Evolutionary conservation across 1,284 basidiomycete species (phyloP).

Genomic region (Thecaphora thlaspeos): DNA sequence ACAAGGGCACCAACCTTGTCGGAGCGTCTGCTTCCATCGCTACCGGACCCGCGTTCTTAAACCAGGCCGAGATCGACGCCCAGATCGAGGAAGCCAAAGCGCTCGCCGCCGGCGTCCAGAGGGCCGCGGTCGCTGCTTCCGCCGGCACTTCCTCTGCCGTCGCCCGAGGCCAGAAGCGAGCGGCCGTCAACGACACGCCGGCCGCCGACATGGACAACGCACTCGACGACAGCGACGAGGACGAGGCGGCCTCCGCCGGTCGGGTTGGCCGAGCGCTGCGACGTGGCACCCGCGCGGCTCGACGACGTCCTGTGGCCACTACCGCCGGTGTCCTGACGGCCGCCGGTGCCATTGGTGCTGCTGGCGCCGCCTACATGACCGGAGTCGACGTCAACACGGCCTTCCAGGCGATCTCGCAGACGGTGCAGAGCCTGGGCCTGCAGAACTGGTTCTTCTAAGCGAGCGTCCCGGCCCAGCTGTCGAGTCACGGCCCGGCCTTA

Average conservation of each 20-base stretch:
- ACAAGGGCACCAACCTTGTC: too few relatives aligned
- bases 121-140: slow-evolving; percentile 9
- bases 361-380: slow-evolving; percentile 46
- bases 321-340: slow-evolving; percentile 47
- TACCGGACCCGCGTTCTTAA: slow-evolving; percentile 20
- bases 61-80: slow-evolving; percentile 47
- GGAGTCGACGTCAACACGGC: slow-evolving; percentile 41
- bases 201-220: slow-evolving; percentile 23
- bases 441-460: slow-evolving; percentile 14
- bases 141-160: slow-evolving; percentile 1
- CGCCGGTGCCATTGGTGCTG: slow-evolving; percentile 48
- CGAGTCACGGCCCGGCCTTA: too few relatives aligned
- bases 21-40: too few relatives aligned
- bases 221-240: slow-evolving; percentile 42
- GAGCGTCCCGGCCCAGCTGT: too few relatives aligned
- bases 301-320: slow-evolving; percentile 43
- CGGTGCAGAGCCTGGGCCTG: slow-evolving; percentile 38
- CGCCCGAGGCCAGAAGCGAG: slow-evolving; percentile 35
- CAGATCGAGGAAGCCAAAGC: slow-evolving; percentile 49
- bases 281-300: slow-evolving; percentile 34
- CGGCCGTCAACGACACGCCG: slow-evolving; percentile 46
- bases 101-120: slow-evolving; percentile 46
- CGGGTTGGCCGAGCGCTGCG: slow-evolving; percentile 31
- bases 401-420: slow-evolving; percentile 42
- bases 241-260: slow-evolving; percentile 15